Conservation (phyloP, 106 monocot genomes). For the Phalaenopsis equestris region DNA sequence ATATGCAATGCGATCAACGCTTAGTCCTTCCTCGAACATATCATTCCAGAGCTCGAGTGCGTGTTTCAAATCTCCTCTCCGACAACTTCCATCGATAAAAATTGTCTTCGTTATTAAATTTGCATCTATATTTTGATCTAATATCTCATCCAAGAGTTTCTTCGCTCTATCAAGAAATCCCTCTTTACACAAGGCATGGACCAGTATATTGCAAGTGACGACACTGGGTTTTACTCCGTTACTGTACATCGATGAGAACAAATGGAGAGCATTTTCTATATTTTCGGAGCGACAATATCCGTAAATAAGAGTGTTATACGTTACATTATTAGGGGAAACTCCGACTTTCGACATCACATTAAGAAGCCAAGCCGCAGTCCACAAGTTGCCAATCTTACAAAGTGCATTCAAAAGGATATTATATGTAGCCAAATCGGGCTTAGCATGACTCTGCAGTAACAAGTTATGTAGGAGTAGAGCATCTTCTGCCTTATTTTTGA, state of each 20-base stretch:
- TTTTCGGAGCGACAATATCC: constrained; percentile 38
- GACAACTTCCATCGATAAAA: constrained; percentile 52
- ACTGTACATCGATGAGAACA: constrained; percentile 50
- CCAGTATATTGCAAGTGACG: constrained; percentile 55
- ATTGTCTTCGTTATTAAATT: constrained; percentile 63
- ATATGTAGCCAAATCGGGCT: constrained; percentile 36
- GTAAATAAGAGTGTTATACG: constrained; percentile 56
- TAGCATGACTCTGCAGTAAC: constrained; percentile 14
- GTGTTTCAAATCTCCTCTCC: constrained; percentile 34
- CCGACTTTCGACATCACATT: constrained; percentile 39
- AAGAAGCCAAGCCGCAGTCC: constrained; percentile 42
- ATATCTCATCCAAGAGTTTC: constrained; percentile 38
- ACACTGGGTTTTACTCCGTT: constrained; percentile 47
- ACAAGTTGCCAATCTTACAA: constrained; percentile 47
- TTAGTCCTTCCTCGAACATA: constrained; percentile 25
- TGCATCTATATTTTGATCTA: constrained; percentile 22
- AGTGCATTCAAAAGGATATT: constrained; percentile 58
- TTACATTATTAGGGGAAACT: constrained; percentile 38
- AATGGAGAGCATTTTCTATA: constrained; percentile 48
- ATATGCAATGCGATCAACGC: constrained; percentile 44
- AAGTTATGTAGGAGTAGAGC: constrained; percentile 35
- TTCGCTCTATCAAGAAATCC: constrained; percentile 48
- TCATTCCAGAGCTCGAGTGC: constrained; percentile 49
- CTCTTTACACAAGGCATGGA: constrained; percentile 47
- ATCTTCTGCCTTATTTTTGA: constrained; percentile 34